Evolutionary conservation across 139 green algal species (phyloP).

Genomic region (Zygnema circumcarinatum): DNA sequence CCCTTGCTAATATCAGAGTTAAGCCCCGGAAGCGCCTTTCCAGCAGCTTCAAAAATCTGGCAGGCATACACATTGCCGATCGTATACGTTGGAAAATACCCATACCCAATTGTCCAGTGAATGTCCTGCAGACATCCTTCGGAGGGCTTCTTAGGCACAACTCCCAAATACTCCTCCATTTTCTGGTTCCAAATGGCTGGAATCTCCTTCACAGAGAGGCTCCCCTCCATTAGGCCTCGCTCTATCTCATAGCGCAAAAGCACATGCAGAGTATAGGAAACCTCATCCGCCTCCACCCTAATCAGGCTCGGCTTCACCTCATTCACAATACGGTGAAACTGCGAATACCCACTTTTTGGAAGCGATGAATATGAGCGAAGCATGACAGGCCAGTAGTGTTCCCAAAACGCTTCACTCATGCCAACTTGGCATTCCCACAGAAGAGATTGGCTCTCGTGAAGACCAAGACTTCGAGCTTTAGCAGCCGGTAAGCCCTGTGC

Average conservation of each 20-base stretch:
- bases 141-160: conserved; percentile 68
- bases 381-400: conserved; percentile 68
- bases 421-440: conserved; percentile 92
- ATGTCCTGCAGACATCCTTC: conserved; percentile 86
- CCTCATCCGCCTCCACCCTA: conserved; percentile 88
- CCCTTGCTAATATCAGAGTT: conserved; percentile 74
- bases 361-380: conserved; percentile 60
- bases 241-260: conserved; percentile 86
- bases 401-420: conserved; percentile 70
- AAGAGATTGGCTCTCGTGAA: conserved; percentile 86
- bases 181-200: conserved; percentile 77
- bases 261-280: conserved; percentile 90
- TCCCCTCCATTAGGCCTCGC: conserved; percentile 76
- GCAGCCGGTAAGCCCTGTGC: conserved; percentile 78
- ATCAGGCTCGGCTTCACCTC: conserved; percentile 77
- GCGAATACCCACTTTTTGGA: conserved; percentile 51
- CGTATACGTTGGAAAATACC: conserved; percentile 83
- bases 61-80: conserved; percentile 82
- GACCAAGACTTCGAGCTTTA: conserved; percentile 77
- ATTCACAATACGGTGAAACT: conserved; percentile 82
- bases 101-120: conserved; percentile 82
- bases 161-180: conserved; percentile 80
- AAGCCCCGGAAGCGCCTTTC: conserved; percentile 70
- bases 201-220: conserved; percentile 66
- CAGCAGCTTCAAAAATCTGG: conserved; percentile 64